Evolutionary conservation across 345 rosid genomes (phyloP), one percentile per base, ranked within the genome.

Genomic region (Rhizophora mangle): DNA sequence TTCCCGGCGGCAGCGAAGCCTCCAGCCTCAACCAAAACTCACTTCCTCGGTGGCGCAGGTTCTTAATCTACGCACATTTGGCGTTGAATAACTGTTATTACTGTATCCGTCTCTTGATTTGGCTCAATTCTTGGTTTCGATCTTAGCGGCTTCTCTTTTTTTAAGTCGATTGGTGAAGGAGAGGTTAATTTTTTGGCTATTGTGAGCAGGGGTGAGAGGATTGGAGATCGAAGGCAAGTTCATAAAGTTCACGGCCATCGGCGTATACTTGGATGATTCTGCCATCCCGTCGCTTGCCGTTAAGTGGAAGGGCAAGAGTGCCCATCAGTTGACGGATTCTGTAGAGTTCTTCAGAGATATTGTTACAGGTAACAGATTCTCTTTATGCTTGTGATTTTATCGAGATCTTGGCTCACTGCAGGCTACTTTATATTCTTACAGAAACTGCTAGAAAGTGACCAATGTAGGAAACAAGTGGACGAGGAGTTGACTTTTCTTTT

Each of bases 1-100:
- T 94, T 94, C 74, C 77, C 86, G 39, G 82, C 91, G 10, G 36
- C 83, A 52, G 85, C 82, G 13, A 85, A 80, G 49, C 95, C 98
- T 31, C 95, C 96, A 2, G 92, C 86, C 54, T 84, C 95, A 36
- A 51, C 78, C 8, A 82, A 79, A 6, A 67, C 81, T 3, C 80
- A 74, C 60, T 88, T 94, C 88, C 98, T 94, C 77, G 93, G 81
- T 60, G 98, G 97, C 61, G 97, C 95, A 70, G 98, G 98, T 83
- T 72, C 52, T 56, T 68, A 16, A 15, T 39, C n/a, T 22, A 22
- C 34, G 8, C 57, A 4, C 59, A 19, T 1, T 15, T 6, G 1
- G 18, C 68, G 4, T 15, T 6, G 7, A 5, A 0, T 52, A 27
- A 22, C 15, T 6, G 6, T 62, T 20, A n/a, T 3, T 8, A 19